phyloP scores from a whole-genome alignment of 164 flowering plant species.

The Nymphaea colorata region DNA sequence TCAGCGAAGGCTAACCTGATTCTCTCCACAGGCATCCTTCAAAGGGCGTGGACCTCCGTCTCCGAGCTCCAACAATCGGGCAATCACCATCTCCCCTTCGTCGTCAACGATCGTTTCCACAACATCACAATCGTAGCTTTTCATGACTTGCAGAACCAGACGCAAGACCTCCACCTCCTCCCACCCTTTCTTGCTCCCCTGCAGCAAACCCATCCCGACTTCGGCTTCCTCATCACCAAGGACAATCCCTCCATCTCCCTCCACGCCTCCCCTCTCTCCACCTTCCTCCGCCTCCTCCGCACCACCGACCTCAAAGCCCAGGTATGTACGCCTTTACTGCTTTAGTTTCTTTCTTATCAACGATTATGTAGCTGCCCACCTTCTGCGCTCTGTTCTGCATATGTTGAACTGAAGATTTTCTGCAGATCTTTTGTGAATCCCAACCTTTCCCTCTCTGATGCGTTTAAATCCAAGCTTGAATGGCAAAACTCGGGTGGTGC shows the following conservation, averaged over 20 bases:
- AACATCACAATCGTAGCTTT: neutral
- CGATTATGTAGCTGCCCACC: too few species aligned
- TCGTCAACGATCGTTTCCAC: neutral
- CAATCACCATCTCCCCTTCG: neutral
- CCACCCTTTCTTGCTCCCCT: neutral
- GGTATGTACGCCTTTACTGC: neutral
- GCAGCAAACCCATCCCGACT: neutral
- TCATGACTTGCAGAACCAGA: neutral
- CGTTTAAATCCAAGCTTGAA: too few species aligned
- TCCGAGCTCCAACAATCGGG: neutral
- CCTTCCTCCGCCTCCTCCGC: neutral
- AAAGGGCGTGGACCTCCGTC: neutral
- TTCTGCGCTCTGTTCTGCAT: too few species aligned
- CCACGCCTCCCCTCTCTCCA: neutral
- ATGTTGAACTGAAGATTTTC: too few species aligned
- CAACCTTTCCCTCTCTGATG: too few species aligned
- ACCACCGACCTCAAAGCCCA: neutral
- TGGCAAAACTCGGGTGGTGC: too few species aligned
- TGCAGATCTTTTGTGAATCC: too few species aligned
- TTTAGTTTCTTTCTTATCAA: too few species aligned
- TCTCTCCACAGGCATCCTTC: neutral
- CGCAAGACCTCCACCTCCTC: neutral
- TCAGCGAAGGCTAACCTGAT: neutral
- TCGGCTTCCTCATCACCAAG: neutral
- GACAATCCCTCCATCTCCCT: neutral